Evolutionary conservation across 129 eudicot species (phyloP).

Genomic region (Flaveria robusta): DNA sequence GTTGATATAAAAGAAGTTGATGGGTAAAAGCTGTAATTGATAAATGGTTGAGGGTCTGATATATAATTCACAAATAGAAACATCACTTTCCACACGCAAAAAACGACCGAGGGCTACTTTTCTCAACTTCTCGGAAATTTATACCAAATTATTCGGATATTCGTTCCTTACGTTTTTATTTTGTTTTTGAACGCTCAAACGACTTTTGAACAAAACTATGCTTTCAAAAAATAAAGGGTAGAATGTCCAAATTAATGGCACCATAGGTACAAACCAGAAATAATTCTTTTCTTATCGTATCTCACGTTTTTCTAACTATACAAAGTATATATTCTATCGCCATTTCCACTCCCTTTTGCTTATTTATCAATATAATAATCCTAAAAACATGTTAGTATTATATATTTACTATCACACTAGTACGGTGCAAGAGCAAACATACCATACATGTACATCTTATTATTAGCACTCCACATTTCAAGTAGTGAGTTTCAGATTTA

Average conservation of each 20-base stretch:
- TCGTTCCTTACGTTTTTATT: background rate
- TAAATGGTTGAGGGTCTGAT: slow-evolving; percentile 4
- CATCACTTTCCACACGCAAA: slow-evolving; percentile 10
- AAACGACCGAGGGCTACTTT: slow-evolving; percentile 12
- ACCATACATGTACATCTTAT: no score
- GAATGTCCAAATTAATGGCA: background rate
- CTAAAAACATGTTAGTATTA: no score
- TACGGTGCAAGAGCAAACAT: no score
- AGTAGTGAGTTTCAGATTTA: no score
- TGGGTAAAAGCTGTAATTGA: background rate
- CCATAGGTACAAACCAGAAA: background rate
- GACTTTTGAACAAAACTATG: background rate
- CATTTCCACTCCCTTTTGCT: no score
- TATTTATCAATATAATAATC: no score
- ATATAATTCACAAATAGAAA: background rate
- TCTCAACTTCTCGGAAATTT: slow-evolving; percentile 25
- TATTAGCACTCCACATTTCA: no score
- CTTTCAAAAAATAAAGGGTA: background rate
- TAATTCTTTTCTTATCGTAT: background rate
- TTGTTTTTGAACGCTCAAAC: background rate
- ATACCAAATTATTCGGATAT: slow-evolving; percentile 33
- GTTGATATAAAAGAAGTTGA: background rate
- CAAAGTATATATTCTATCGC: no score
- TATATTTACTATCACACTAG: no score
- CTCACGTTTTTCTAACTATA: background rate